Conservation (phyloP, 495 filamentous ascomycete species). For the Platismatia glauca region DNA sequence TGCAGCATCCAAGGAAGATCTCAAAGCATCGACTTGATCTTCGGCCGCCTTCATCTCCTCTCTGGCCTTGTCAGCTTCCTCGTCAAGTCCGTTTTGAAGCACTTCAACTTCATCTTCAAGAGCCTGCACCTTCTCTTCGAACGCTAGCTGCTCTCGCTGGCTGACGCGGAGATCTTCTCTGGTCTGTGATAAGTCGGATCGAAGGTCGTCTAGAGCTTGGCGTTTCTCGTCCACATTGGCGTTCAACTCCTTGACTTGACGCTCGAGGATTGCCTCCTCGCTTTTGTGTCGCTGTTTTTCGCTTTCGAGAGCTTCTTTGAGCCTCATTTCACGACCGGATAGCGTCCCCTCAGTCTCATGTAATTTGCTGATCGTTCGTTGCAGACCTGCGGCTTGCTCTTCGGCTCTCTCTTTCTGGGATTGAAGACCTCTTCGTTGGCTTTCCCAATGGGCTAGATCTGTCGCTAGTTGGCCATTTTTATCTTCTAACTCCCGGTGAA, state of each 20-base stretch:
- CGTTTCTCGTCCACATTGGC: constrained; percentile 48
- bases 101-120: constrained; percentile 76
- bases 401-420: constrained; percentile 58
- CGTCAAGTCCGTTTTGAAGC: constrained; percentile 62
- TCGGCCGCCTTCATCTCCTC: constrained; percentile 41
- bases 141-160: constrained; percentile 51
- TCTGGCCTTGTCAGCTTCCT: constrained; percentile 59
- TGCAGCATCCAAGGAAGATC: constrained; percentile 37
- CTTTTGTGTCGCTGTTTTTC: constrained; percentile 49
- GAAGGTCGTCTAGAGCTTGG: constrained; percentile 43
- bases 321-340: constrained; percentile 53
- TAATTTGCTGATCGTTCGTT: constrained; percentile 64
- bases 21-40: constrained; percentile 42
- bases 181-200: constrained; percentile 49
- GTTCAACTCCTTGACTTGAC: constrained; percentile 50
- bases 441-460: constrained; percentile 63
- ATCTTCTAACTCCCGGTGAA: constrained; percentile 64
- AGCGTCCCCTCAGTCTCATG: constrained; percentile 56
- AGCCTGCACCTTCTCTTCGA: constrained; percentile 61
- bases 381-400: constrained; percentile 58
- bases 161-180: constrained; percentile 61
- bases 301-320: constrained; percentile 54
- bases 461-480: constrained; percentile 61
- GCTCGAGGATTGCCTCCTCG: constrained; percentile 46
- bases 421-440: constrained; percentile 53